phyloP scores from a whole-genome alignment of 2,329 filamentous ascomycete genomes.

The Pestalotiopsis sp. region DNA sequence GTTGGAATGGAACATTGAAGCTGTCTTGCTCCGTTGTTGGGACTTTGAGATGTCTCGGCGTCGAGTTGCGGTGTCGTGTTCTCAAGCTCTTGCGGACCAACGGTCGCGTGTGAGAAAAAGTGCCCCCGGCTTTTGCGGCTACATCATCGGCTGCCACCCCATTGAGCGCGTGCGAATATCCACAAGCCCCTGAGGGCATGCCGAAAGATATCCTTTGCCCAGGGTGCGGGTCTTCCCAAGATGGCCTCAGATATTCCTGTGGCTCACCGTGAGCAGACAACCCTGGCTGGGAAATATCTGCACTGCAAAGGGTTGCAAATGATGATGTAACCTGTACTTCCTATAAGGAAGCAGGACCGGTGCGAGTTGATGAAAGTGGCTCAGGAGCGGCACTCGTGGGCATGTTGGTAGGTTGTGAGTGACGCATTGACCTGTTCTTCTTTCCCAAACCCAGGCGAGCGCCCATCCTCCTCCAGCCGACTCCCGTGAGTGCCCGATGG shows the following conservation, averaged over 20 bases:
- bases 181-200: conserved; percentile 25
- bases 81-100: conserved; percentile 25
- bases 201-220: conserved; percentile 42
- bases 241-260: conserved; percentile 22
- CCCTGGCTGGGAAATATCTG: conserved; percentile 14
- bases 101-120: conserved; percentile 24
- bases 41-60: conserved; percentile 34
- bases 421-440: conserved; percentile 51
- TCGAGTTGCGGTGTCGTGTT: conserved; percentile 27
- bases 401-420: conserved; percentile 47
- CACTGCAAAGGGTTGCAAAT: conserved; percentile 41
- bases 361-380: conserved; percentile 41
- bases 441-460: conserved; percentile 62
- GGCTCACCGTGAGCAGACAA: conserved; percentile 17
- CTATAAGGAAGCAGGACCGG: conserved; percentile 52
- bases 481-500: conserved; percentile 57
- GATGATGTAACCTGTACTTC: conserved; percentile 59
- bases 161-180: conserved; percentile 22
- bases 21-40: conserved; percentile 28
- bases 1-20: conserved; percentile 23
- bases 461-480: conserved; percentile 67
- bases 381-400: conserved; percentile 39
- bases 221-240: conserved; percentile 50
- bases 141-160: conserved; percentile 45
- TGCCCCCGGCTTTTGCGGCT: conserved; percentile 49